Evolutionary conservation across 139 green algal species (phyloP), one percentile per base, ranked within the genome.

Genomic region (Micractinium conductrix): DNA sequence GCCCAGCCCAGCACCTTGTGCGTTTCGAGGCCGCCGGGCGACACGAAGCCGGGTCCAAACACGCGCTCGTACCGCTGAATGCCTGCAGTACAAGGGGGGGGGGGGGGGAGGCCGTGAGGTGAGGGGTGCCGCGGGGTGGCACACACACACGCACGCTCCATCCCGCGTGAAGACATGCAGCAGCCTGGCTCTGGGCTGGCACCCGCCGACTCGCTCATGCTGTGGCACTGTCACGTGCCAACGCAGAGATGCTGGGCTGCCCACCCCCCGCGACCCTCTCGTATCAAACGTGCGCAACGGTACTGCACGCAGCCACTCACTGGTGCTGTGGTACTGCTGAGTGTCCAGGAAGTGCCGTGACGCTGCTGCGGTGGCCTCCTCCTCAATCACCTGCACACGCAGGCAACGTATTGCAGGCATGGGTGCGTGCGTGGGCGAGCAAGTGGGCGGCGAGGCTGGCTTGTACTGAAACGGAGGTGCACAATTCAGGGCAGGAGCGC

Each of bases 51-150:
- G 1, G 73, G 5, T 2, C 95, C 95, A 88, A 95, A 98, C 38
- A 98, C 89, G 53, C 79, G 81, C 89, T 98, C 92, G 85, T 98
- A 98, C 24, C 88, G 85, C 58, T 90, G 80, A 62, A 98, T 96
- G 71, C 92, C 88, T 33, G 63, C 74, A 58, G 73, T 30, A 71
- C 4, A 24, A 19, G 74, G 44, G 33, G 26, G 70, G 70, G 40
- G n/a, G n/a, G n/a, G n/a, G n/a, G n/a, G n/a, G n/a, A n/a, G n/a
- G n/a, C n/a, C n/a, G n/a, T n/a, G n/a, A n/a, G n/a, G n/a, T n/a
- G n/a, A n/a, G n/a, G n/a, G n/a, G n/a, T n/a, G n/a, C n/a, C n/a
- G n/a, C n/a, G n/a, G n/a, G n/a, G n/a, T n/a, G n/a, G n/a, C n/a
- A n/a, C n/a, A n/a, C n/a, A n/a, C n/a, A n/a, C n/a, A n/a, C n/a